phyloP scores from a whole-genome alignment of 2,329 filamentous ascomycete genomes.

The Nakataea oryzae region DNA sequence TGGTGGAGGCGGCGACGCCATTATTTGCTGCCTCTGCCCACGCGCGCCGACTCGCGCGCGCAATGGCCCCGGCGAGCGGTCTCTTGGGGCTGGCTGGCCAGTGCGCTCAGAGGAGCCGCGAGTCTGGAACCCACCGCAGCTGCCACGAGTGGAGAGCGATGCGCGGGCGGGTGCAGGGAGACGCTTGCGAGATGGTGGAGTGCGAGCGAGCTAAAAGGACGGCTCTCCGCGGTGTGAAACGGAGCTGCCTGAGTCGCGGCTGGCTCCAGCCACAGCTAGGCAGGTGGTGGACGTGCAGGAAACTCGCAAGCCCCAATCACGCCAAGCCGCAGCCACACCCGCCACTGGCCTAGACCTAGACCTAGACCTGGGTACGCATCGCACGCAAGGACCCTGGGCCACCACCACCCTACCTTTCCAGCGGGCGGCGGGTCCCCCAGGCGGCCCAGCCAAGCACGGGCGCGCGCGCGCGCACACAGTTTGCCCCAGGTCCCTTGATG shows the following conservation, averaged over 20 bases:
- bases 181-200: not conserved
- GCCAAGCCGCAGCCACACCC: not conserved
- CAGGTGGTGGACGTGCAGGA: no score
- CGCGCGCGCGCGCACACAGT: no score
- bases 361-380: no score
- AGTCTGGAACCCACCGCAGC: not conserved
- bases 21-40: conserved; percentile 15
- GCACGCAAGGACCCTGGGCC: no score
- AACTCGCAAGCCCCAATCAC: not conserved
- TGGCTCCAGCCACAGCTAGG: not conserved
- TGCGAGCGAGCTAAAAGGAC: not conserved
- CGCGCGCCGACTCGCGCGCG: conserved; percentile 9
- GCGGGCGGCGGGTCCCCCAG: no score
- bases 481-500: no score
- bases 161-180: not conserved
- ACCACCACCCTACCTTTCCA: no score
- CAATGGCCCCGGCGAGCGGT: not conserved
- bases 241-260: not conserved
- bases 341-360: no score
- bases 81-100: not conserved
- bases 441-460: no score
- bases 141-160: not conserved
- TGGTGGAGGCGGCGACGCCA: conserved; percentile 42
- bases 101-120: not conserved
- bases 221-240: not conserved